phyloP scores from a whole-genome alignment of 2,329 filamentous ascomycete genomes.

The Aspergillus amoenus region DNA sequence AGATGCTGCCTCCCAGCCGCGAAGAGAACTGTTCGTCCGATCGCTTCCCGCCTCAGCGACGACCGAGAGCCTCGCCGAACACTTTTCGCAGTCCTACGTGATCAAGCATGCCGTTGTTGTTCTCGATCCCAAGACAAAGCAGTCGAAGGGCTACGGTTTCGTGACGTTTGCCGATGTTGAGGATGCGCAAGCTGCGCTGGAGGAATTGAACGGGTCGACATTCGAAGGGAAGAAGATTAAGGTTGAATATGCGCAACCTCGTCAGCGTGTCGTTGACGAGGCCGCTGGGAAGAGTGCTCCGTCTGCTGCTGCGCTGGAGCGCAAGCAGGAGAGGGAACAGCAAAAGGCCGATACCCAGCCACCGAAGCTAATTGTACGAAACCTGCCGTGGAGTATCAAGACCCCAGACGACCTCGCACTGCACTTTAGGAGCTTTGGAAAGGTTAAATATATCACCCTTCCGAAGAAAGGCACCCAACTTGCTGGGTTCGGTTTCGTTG shows the following conservation, averaged over 20 bases:
- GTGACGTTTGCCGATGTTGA: constrained; percentile 94
- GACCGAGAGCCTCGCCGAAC: constrained; percentile 76
- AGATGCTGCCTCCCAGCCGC: constrained; percentile 31
- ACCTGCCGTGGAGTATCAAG: constrained; percentile 95
- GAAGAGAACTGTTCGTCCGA: constrained; percentile 83
- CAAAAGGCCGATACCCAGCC: constrained; percentile 60
- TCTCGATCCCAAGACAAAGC: constrained; percentile 77
- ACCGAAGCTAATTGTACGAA: constrained; percentile 82
- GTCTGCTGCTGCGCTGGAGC: constrained; percentile 34
- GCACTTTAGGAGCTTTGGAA: constrained; percentile 84
- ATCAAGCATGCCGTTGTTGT: constrained; percentile 97
- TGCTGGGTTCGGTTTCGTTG: constrained; percentile 89
- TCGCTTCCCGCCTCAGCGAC: constrained; percentile 77
- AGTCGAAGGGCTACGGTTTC: constrained; percentile 91
- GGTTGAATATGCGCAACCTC: constrained; percentile 82
- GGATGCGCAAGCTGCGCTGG: constrained; percentile 77
- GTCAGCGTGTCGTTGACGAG: constrained; percentile 66
- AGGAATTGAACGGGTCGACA: constrained; percentile 74
- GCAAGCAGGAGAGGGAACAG: constrained; percentile 52
- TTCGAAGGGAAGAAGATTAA: constrained; percentile 80
- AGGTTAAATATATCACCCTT: constrained; percentile 82
- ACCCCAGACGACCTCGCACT: constrained; percentile 74
- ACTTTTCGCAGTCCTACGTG: constrained; percentile 92
- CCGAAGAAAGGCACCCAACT: constrained; percentile 73
- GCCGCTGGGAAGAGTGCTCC: constrained; percentile 46